These are phyloP conservation scores for Sporothrix variecibatus DNA, from an alignment of 2,329 filamentous ascomycete species.

Conservation along the genomic window DNA sequence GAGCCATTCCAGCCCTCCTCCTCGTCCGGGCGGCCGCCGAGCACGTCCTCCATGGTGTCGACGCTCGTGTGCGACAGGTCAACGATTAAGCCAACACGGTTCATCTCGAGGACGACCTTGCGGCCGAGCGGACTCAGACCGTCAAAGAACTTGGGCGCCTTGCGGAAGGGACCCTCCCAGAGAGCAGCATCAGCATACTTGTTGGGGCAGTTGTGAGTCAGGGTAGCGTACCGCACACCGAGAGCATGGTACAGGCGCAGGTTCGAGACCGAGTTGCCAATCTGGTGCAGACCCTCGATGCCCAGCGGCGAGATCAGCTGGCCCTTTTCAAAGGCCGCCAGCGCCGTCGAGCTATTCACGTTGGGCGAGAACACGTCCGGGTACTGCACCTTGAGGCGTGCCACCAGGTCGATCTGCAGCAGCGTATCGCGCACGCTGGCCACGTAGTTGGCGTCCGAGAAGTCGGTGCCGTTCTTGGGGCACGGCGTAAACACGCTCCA, in stretches of 20 bases:
- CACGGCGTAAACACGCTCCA: conserved; percentile 87
- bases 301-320: conserved; percentile 76
- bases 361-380: conserved; percentile 68
- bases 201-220: conserved; percentile 95
- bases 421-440: conserved; percentile 58
- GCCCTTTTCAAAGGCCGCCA: conserved; percentile 58
- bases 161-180: conserved; percentile 52
- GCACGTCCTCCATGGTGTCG: conserved; percentile 83
- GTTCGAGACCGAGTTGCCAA: conserved; percentile 78
- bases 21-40: conserved; percentile 54
- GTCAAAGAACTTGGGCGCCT: conserved; percentile 62
- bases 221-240: conserved; percentile 82
- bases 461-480: conserved; percentile 70
- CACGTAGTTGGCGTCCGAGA: conserved; percentile 71
- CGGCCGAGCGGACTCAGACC: conserved; percentile 74
- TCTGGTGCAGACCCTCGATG: conserved; percentile 89
- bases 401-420: conserved; percentile 73
- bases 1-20: conserved; percentile 68
- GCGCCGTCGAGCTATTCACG: conserved; percentile 61
- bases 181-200: conserved; percentile 83
- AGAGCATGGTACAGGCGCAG: conserved; percentile 74
- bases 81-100: conserved; percentile 90
- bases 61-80: conserved; percentile 76
- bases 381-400: conserved; percentile 63
- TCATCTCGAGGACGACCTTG: conserved; percentile 81